phyloP scores from a whole-genome alignment of 1,284 basidiomycete species.

The Rhodotorula sp. region DNA sequence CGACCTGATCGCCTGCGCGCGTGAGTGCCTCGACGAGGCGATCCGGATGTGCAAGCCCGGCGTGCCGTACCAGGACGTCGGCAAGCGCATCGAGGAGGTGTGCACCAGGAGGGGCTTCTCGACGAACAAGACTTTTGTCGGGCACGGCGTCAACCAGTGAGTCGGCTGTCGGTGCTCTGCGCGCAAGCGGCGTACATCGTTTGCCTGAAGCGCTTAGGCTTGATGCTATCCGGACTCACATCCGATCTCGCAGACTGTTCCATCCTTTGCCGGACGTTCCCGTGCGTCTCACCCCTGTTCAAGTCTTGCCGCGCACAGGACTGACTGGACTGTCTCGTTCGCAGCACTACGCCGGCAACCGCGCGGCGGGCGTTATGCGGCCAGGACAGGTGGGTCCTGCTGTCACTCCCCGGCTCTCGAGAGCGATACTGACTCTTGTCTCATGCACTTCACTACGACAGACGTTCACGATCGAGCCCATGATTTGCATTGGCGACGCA shows the following conservation, averaged over 20 bases:
- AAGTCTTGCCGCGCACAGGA: fast-evolving
- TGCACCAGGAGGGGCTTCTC: slow-evolving; percentile 76
- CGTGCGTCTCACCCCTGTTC: neutral
- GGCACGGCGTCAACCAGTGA: slow-evolving; percentile 79
- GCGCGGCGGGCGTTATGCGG: slow-evolving; percentile 73
- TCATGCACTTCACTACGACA: slow-evolving; percentile 10
- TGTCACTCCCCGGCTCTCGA: neutral
- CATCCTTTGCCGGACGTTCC: slow-evolving; percentile 55
- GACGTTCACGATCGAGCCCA: slow-evolving; percentile 71
- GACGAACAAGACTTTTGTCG: slow-evolving; percentile 74
- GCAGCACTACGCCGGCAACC: slow-evolving; percentile 83
- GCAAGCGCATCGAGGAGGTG: slow-evolving; percentile 67
- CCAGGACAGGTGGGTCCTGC: slow-evolving; percentile 54
- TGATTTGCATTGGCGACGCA: slow-evolving; percentile 77
- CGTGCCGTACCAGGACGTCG: slow-evolving; percentile 54
- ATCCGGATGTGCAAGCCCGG: slow-evolving; percentile 53
- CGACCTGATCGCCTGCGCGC: slow-evolving; percentile 71
- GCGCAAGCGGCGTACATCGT: no score
- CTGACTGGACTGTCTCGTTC: slow-evolving; percentile 51
- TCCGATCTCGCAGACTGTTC: slow-evolving; percentile 54
- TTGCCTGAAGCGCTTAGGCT: neutral
- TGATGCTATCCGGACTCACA: neutral
- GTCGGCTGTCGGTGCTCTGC: neutral
- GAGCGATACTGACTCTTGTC: neutral
- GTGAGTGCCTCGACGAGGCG: slow-evolving; percentile 77